Percentiles rank a stretch among this genome's conserved stretches.
These are phyloP conservation scores for Adansonia grandidieri DNA, from an alignment of 441 rosid genomes.

Conservation along the genomic window DNA sequence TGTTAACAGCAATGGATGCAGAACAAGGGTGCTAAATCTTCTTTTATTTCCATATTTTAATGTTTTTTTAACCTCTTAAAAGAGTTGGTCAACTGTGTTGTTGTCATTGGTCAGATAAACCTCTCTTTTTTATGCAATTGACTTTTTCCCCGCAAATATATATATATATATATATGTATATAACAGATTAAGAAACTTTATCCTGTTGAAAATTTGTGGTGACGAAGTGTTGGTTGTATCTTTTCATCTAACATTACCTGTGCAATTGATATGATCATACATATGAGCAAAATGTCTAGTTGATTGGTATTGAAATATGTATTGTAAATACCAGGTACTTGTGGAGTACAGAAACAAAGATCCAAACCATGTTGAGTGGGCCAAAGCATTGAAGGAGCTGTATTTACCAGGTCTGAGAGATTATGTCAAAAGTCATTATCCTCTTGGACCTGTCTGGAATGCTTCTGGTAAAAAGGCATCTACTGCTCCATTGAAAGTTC, in stretches of 20 bases:
- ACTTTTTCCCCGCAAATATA: not conserved
- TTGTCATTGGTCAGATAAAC: slow-evolving; percentile 3
- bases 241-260: not conserved
- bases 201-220: not conserved
- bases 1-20: not conserved
- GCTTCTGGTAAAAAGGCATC: slow-evolving; percentile 55
- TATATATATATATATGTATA: not conserved
- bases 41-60: not conserved
- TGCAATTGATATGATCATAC: slow-evolving; percentile 3
- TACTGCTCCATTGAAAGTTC: slow-evolving; percentile 58
- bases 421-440: slow-evolving; percentile 80
- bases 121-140: not conserved
- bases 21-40: slow-evolving; percentile 9
- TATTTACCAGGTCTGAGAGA: slow-evolving; percentile 89
- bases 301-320: slow-evolving; percentile 22
- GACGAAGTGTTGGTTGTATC: not conserved
- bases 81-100: not conserved
- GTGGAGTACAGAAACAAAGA: slow-evolving; percentile 85
- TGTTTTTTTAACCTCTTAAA: not conserved
- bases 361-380: slow-evolving; percentile 95
- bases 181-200: not conserved
- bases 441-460: slow-evolving; percentile 95
- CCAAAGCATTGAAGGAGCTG: slow-evolving; percentile 88
- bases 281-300: not conserved
- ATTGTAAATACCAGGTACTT: slow-evolving; percentile 59